These are phyloP conservation scores for Parastagonospora nodorum DNA, from an alignment of 2,329 filamentous ascomycete genomes.

Conservation along the genomic window DNA sequence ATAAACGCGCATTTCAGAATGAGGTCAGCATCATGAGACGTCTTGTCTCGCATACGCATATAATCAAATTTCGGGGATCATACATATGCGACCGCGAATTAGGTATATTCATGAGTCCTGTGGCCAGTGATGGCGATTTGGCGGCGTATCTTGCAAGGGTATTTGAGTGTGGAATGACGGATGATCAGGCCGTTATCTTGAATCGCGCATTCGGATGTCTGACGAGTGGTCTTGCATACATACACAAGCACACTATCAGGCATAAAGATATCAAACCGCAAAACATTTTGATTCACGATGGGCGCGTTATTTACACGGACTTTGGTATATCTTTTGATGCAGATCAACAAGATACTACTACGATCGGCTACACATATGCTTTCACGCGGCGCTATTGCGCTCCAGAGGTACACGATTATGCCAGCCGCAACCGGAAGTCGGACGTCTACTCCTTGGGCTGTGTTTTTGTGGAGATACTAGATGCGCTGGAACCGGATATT, in stretches of 20 bases:
- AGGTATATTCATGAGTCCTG: conserved; percentile 17
- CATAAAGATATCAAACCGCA: conserved; percentile 11
- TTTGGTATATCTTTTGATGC: conserved; percentile 12
- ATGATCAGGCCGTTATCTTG: no score
- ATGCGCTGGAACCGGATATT: no score
- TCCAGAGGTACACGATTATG: conserved; percentile 11
- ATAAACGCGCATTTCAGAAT: neutral
- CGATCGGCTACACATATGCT: conserved; percentile 1
- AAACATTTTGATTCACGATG: conserved; percentile 19
- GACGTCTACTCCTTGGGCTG: conserved; percentile 28
- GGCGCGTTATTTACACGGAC: conserved; percentile 17
- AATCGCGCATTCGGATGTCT: conserved; percentile 15
- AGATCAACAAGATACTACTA: no score
- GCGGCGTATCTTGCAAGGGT: conserved; percentile 7
- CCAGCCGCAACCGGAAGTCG: conserved; percentile 9
- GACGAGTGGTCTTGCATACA: conserved; percentile 10
- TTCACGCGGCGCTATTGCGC: conserved; percentile 11
- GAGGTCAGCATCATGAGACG: neutral
- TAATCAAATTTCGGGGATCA: neutral
- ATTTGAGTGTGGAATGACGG: neutral
- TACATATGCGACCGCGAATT: conserved; percentile 7
- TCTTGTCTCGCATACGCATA: neutral
- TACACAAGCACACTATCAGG: conserved; percentile 12
- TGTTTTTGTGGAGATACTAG: conserved; percentile 21
- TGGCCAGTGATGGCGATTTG: conserved; percentile 24